Base-by-base conservation (phyloP, 371 early-diverging fungal genomes). In the Lichtheimia ramosa region DNA sequence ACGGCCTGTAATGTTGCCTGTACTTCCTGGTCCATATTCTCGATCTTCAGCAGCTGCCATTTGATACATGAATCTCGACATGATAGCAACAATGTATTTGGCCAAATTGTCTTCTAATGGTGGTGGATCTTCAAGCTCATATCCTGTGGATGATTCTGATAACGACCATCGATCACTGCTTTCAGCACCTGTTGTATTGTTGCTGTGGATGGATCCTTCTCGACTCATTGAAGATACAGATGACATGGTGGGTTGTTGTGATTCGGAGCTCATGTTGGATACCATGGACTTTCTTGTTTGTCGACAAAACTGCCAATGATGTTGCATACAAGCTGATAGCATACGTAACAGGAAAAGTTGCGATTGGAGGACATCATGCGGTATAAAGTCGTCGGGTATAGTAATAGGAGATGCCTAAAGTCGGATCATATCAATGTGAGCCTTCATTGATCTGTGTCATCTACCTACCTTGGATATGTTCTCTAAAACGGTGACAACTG, bases 101-200 rank as follows among this genome's bases (percentile, higher is more conserved):
- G 85, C 88, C 12, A 91, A 72, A 4, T 70, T 63, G 40, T 93
- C 93, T 27, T 91, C 92, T 27, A 93, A 66, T 34, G 92, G 84
- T 8, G 91, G 91, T 20, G 91, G 92, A 58, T 90, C 91, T 14
- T 55, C 56, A 14, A 55, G 42, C 21, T 55, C 56, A 46, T 21
- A 46, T 2, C 46, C 46, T 13, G 46, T 12, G 12, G 46, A 46
- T 21, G 18, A 46, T 46, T 46, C 46, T 14, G 46, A 46, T n/a
- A 46, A 34, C 10, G 34, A 34, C 34, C 34, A 34, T 34, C 34
- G 34, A 34, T 34, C 34, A 34, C 34, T 34, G 34, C 34, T 34
- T 34, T 34, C 34, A 21, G 46, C 21, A 16, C 18, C 46, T n/a
- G 46, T 18, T 2, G 43, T 16, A 10, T 46, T 5, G 21, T 46